A percentile compares a stretch with the other conserved stretches of the same genome.
phyloP scores from a whole-genome alignment of 2,329 filamentous ascomycete genomes.

The Nectriaceae sp. region DNA sequence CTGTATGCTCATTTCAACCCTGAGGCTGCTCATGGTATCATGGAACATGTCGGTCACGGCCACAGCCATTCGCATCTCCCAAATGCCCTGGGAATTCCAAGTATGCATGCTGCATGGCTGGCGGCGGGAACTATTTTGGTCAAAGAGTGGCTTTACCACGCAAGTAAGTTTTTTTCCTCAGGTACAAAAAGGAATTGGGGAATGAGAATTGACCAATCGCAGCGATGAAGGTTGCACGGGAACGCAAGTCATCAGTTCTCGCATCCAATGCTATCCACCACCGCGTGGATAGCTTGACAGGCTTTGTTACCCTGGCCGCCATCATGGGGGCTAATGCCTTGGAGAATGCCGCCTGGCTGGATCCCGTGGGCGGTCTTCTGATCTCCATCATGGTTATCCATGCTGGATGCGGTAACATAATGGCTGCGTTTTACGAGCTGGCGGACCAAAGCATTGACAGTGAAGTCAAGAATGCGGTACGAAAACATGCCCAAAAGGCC shows the following conservation, averaged over 20 bases:
- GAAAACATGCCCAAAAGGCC: conserved; percentile 63
- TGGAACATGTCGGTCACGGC: conserved; percentile 62
- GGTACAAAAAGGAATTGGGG: background rate
- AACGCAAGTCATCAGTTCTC: conserved; percentile 93
- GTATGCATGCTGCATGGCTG: conserved; percentile 92
- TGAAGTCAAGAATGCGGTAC: conserved; percentile 75
- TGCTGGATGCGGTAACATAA: conserved; percentile 85
- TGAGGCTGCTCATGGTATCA: conserved; percentile 65
- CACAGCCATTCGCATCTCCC: conserved; percentile 63
- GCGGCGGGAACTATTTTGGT: conserved; percentile 85
- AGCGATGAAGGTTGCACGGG: conserved; percentile 94
- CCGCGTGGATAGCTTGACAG: conserved; percentile 92
- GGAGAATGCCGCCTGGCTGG: conserved; percentile 84
- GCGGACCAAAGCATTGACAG: conserved; percentile 88
- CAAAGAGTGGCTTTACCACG: conserved; percentile 96
- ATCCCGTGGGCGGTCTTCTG: conserved; percentile 88
- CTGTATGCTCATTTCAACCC: conserved; percentile 74
- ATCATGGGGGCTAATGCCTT: conserved; percentile 90
- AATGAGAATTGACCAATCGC: conserved; percentile 27
- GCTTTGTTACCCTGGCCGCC: conserved; percentile 86
- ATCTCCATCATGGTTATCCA: conserved; percentile 94
- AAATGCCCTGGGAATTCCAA: conserved; percentile 60
- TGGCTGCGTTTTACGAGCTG: conserved; percentile 79
- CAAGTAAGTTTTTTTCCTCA: conserved; percentile 64
- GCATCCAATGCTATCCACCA: conserved; percentile 97